phyloP scores from a whole-genome alignment of 495 filamentous ascomycete genomes.

The Penicillium canariense region DNA sequence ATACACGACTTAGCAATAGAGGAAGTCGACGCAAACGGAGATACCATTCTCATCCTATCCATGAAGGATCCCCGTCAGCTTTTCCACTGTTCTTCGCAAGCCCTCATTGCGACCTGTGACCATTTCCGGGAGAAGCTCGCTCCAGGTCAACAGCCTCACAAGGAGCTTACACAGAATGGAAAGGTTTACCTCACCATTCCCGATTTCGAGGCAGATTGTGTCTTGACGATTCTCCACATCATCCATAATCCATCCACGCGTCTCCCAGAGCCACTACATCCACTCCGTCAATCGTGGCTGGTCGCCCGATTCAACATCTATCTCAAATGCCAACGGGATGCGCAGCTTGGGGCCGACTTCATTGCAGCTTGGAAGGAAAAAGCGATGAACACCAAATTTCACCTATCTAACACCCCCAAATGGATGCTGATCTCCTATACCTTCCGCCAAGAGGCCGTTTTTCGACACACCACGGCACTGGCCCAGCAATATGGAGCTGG shows the following conservation, averaged over 20 bases:
- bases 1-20: neutral
- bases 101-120: neutral
- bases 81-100: neutral
- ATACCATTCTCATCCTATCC: neutral
- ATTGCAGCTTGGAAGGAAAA: neutral
- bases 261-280: neutral
- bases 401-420: neutral
- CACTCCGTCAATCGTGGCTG: neutral
- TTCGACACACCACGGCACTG: neutral
- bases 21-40: neutral
- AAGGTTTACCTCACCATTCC: neutral
- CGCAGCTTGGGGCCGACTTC: neutral
- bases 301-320: neutral
- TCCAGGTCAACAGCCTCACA: neutral
- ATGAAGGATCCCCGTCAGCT: neutral
- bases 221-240: neutral
- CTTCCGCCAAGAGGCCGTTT: neutral
- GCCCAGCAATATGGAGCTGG: too few species aligned
- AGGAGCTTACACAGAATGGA: neutral
- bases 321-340: neutral
- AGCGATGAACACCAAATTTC: neutral
- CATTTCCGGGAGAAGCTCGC: neutral
- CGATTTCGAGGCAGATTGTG: neutral
- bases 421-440: neutral
- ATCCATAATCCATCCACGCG: neutral